phyloP scores from a whole-genome alignment of 768 basidiomycete genomes.

The Brasilioporus rufonigricans region DNA sequence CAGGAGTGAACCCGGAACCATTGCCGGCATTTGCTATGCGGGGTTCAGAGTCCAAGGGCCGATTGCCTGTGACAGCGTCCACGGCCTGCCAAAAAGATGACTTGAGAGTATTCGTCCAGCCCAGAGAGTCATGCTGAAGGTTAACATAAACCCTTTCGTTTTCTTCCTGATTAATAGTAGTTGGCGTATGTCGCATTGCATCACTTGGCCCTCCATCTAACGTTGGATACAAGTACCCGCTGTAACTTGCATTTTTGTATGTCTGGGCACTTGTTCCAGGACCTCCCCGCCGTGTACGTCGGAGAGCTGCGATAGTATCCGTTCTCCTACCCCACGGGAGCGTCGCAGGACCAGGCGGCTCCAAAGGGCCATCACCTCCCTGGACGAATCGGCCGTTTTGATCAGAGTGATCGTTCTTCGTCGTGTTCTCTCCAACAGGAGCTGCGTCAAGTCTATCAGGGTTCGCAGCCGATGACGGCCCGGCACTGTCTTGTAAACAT shows the following conservation, averaged over 20 bases:
- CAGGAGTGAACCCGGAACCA: conserved; percentile 22
- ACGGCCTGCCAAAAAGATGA: conserved; percentile 48
- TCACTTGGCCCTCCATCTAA: neutral
- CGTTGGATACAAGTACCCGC: conserved; percentile 12
- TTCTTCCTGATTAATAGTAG: neutral
- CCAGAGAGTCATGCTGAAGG: conserved; percentile 17
- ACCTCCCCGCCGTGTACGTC: conserved; percentile 9
- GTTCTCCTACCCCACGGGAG: conserved; percentile 29
- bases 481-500: neutral
- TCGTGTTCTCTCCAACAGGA: neutral
- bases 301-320: conserved; percentile 24
- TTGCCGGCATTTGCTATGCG: neutral
- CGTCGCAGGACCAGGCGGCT: conserved; percentile 22
- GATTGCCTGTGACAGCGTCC: conserved; percentile 46
- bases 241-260: conserved; percentile 10
- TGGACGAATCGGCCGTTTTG: neutral
- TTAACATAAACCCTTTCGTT: neutral
- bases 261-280: conserved; percentile 6
- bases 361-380: conserved; percentile 6
- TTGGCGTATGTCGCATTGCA: neutral
- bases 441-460: neutral
- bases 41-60: conserved; percentile 22
- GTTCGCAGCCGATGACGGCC: neutral
- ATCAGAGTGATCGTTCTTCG: neutral
- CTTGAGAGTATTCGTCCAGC: conserved; percentile 43